Percentiles rank a stretch among this genome's conserved stretches.
Conservation (phyloP, 352 stramenopile species). For the Phytopythium ostracodes region DNA sequence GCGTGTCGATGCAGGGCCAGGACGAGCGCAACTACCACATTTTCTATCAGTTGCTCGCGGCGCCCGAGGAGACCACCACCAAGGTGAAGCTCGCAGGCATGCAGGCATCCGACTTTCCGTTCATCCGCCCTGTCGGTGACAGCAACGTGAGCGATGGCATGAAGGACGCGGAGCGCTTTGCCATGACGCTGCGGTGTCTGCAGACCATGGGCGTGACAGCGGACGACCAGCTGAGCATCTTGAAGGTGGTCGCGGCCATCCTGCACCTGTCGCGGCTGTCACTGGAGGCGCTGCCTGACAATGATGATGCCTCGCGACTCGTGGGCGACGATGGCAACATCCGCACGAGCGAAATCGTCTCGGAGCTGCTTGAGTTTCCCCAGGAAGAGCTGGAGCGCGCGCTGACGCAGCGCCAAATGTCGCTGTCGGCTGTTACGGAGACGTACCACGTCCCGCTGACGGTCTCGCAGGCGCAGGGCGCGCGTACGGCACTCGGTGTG, state of each 20-base stretch:
- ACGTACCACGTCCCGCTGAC: constrained; percentile 87
- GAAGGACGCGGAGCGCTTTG: constrained; percentile 70
- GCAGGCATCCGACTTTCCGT: constrained; percentile 77
- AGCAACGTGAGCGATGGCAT: constrained; percentile 51
- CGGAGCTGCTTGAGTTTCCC: constrained; percentile 62
- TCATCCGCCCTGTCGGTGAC: constrained; percentile 43
- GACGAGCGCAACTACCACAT: constrained; percentile 99
- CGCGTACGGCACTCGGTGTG: constrained; percentile 71
- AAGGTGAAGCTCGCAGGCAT: constrained; percentile 71
- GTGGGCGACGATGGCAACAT: constrained; percentile 47
- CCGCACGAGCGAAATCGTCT: constrained; percentile 41
- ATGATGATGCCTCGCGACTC: constrained; percentile 69
- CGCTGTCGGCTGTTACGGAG: constrained; percentile 62
- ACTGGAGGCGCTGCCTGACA: constrained; percentile 46
- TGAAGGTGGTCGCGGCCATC: constrained; percentile 77
- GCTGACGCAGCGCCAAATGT: constrained; percentile 80
- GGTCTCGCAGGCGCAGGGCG: constrained; percentile 67
- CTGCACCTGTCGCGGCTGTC: constrained; percentile 77
- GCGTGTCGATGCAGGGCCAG: constrained; percentile 87
- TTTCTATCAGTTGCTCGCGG: constrained; percentile 95
- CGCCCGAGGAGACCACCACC: constrained; percentile 39
- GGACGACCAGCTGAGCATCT: constrained; percentile 71
- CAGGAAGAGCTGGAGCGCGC: constrained; percentile 61
- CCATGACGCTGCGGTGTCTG: constrained; percentile 67
- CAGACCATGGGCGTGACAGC: constrained; percentile 71